Evolutionary conservation across 108 stramenopile genomes (phyloP), one percentile per base, ranked within the genome.

Genomic region (Nitzschia inconspicua): DNA sequence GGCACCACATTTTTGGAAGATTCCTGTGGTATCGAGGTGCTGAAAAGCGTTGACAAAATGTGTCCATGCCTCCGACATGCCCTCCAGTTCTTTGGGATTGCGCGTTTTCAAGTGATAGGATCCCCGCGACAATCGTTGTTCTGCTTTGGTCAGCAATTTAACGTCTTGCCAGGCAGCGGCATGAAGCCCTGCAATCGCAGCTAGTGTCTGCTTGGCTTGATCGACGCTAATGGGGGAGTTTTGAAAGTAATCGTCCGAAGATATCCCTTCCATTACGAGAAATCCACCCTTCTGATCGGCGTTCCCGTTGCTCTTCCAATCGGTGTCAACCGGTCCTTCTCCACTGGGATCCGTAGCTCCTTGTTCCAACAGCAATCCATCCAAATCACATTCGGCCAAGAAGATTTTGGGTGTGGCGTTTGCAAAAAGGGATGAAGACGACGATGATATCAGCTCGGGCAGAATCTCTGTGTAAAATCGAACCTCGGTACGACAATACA

Each of bases 401-500:
- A 70, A 72, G 14, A 70, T 52, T 13, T 75, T 56, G 0, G 88
- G 85, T 6, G 57, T 61, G n/a, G 39, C 56, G 43, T 1, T 3
- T 54, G 3, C 14, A 22, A 18, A 29, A 36, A 39, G n/a, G 11
- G 37, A 39, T 26, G 31, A 51, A 59, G 54, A 2, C 66, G 51
- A 23, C 48, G 7, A 39, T 22, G 4, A 8, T 61, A 52, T 39
- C 47, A 73, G 51, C 23, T 70, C 44, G 0, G 85, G 85, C 8
- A 83, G 31, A n/a, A 83, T 56, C 42, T 85, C 76, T 4, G 66
- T 63, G 62, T 91, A 91, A 63, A 91, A 91, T 29, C 85, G 60
- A 43, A 75, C 82, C 72, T 91, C 89, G 22, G 84, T 87, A 14
- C 89, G 59, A 16, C 65, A 36, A 54, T 91, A 91, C 10, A 82